These are phyloP conservation scores for Fulvia fulva DNA, from an alignment of 2,329 filamentous ascomycete genomes.

Conservation along the genomic window DNA sequence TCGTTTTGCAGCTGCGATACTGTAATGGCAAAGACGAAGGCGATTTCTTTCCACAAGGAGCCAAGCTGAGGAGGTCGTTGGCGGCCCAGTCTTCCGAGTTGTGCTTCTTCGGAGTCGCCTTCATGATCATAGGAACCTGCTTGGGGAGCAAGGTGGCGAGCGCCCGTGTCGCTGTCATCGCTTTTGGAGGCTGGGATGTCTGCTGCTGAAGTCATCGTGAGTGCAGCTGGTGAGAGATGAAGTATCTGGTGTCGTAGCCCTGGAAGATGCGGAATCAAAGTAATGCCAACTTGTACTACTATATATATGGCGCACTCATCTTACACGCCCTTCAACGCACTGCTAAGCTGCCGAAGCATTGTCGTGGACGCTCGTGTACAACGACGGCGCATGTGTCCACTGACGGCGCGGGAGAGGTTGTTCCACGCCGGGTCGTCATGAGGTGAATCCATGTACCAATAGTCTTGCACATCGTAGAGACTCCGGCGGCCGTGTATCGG, in stretches of 20 bases:
- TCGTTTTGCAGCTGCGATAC: slow-evolving; percentile 46
- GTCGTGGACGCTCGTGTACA: background rate
- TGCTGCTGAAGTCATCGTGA: too few relatives aligned
- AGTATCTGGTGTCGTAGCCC: too few relatives aligned
- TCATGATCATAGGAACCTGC: background rate
- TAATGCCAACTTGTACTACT: too few relatives aligned
- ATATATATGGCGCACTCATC: too few relatives aligned
- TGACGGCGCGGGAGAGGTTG: background rate
- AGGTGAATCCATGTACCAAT: background rate
- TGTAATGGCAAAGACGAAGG: slow-evolving; percentile 55
- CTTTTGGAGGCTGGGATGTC: too few relatives aligned
- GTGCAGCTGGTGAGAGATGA: too few relatives aligned
- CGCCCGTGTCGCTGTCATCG: too few relatives aligned
- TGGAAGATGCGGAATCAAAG: too few relatives aligned
- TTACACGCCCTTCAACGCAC: too few relatives aligned
- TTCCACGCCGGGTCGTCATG: background rate
- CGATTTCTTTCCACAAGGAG: slow-evolving; percentile 53
- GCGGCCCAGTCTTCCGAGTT: slow-evolving; percentile 59
- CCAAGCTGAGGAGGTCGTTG: slow-evolving; percentile 57
- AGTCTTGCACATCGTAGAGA: background rate
- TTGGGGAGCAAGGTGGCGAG: background rate
- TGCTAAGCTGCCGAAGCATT: background rate
- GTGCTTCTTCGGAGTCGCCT: slow-evolving; percentile 25
- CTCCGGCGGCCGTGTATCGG: background rate
- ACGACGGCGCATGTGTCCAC: background rate